Evolutionary conservation across 2,329 filamentous ascomycete species (phyloP), one percentile per base, ranked within the genome.

Genomic region (Sphaceloma murrayae): DNA sequence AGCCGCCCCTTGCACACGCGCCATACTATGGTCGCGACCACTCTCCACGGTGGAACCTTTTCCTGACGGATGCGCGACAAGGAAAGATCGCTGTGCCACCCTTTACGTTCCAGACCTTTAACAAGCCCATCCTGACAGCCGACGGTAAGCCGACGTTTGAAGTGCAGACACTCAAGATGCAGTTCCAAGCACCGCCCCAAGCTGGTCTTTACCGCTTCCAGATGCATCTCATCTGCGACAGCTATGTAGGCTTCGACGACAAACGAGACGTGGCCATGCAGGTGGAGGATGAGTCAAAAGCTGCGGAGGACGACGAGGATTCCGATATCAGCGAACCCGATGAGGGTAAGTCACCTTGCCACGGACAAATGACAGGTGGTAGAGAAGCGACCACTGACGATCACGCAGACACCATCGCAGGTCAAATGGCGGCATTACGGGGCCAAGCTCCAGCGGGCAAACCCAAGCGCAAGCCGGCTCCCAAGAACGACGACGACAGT

Each of bases 51-150:
- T 98, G 89, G 89, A 81, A 94, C 58, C 77, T 94, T 34, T 96
- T 98, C 73, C 75, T 98, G 43, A 85, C 86, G 48, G 91, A 98
- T 62, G 83, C 80, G 55, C 94, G 94, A 66, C 84, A 93, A 60
- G 88, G 85, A 58, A 94, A 94, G 66, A 89, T 98, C 66, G 88
- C 89, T 13, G 91, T 98, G 2, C 89, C 89, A 2, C 91, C 93
- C 0, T 95, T 94, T 62, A 86, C 84, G n/a, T 96, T 98, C 65
- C 80, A 80, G 31, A 80, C 80, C 34, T 96, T 98, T 60, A 87
- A 95, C 63, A 83, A 87, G 68, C 84, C 86, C 21, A 79, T 95
- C 22, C 83, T 91, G 51, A 79, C 83, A 54, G 78, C 78, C 30
- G 74, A 79, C 50, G 86, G 84, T 55, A 84, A 83, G 60, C 89